Evolutionary conservation across 202 grass and related monocot genomes (phyloP), one percentile per base, ranked within the genome.

Genomic region (Panicum hallii): DNA sequence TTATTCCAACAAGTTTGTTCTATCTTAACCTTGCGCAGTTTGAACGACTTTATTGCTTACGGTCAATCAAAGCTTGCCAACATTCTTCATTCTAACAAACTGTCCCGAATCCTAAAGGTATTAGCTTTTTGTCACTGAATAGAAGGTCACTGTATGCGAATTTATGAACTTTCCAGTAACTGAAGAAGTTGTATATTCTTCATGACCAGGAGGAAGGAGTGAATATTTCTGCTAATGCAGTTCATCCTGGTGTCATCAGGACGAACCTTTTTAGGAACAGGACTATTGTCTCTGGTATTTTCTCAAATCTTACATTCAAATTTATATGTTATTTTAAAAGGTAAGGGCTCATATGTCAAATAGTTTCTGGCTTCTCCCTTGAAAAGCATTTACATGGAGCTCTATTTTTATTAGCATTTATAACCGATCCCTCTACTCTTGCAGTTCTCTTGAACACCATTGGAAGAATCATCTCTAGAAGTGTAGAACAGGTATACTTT

Each of bases 51-150:
- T 41, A 58, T 89, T 75, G 94, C 89, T 54, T 92, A 97, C 17
- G 88, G 86, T 28, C 88, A 94, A 75, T 94, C 94, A 65, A 97
- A 94, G 84, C 90, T 97, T 85, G 88, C 91, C 61, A 97, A 97
- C 69, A 97, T 94, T 89, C 73, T 97, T 67, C 92, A 97, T 72
- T 72, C 83, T 10, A 90, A 87, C 75, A 91, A 94, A 42, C 70
- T 97, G 65, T 79, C 91, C 15, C 71, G 83, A 81, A 73, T 83
- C 52, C 60, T 97, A 34, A 89, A 90, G 91, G 91, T 94, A 88
- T 38, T 2, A 0, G 7, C 22, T 72, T 16, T 70, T 67, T 36
- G 32, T 4, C 41, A 52, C 16, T 41, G 38, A 50, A 68, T n/a
- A 46, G 26, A 26, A 56, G 28, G 28, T 17, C 6, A 14, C 58